Evolutionary conservation across 2,329 filamentous ascomycete species (phyloP), one percentile per base, ranked within the genome.

Genomic region (Lachnellula subtilissima): DNA sequence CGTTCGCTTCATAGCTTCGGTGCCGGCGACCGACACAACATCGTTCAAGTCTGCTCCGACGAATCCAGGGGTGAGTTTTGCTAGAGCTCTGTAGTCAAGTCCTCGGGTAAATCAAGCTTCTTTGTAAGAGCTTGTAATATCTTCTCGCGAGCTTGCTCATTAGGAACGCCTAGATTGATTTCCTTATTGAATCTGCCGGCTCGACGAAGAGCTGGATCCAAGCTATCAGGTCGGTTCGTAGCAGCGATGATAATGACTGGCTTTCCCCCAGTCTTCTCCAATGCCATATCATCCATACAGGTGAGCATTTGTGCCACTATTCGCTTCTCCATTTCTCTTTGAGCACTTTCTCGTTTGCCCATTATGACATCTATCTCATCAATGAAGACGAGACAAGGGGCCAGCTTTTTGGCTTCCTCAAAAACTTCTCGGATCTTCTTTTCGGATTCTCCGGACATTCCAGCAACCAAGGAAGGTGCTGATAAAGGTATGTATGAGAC

Each of bases 311-410:
- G 89, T 0, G 85, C 83, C 12, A 95, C 87, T 60, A 95, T 94
- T 52, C 91, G 79, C 68, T 91, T 89, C 69, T 96, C 91, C 84
- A 95, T 93, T 62, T 96, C 91, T 66, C 88, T 86, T 66, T 94
- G 88, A 1, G 88, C 85, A 53, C 84, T 89, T 60, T 96, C 90
- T 54, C 88, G 80, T 70, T 95, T 96, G 0, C 89, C 89, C 50
- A 91, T 89, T 65, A 97, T 94, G 4, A 88, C 87, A 71, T 99
- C 92, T 52, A 97, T 89, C 64, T 96, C 88, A 64, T 96, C 91
- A 55, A 97, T 88, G 67, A 97, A 95, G 4, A 99, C 80, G 5
- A 99, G 78, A 66, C 91, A 96, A 0, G 94, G 94, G 0, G 93
- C 92, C 39, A 92, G 80, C 54, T 84, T 82, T 69, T 89, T 90